Conservation (phyloP, 768 basidiomycete genomes). For the Pleurotus pulmonarius region DNA sequence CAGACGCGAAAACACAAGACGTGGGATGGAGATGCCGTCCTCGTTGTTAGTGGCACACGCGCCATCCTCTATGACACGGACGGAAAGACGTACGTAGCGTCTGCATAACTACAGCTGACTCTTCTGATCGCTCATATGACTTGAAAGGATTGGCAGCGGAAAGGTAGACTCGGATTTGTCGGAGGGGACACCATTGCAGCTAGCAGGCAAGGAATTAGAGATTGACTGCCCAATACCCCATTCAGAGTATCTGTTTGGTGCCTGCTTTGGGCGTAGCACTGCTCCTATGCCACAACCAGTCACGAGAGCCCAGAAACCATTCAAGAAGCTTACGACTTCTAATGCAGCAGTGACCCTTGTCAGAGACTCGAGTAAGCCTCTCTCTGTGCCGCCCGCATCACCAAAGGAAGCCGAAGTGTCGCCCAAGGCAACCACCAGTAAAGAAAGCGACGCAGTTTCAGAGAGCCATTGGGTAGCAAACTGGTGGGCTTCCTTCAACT, state of each 20-base stretch:
- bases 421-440: neutral
- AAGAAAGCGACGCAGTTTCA: slow-evolving; percentile 9
- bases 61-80: slow-evolving; percentile 58
- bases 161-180: slow-evolving; percentile 37
- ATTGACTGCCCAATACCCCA: slow-evolving; percentile 55
- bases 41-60: slow-evolving; percentile 44
- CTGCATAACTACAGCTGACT: neutral
- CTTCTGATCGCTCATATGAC: neutral
- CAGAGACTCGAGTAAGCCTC: too few species aligned
- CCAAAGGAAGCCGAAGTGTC: too few species aligned
- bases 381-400: too few species aligned
- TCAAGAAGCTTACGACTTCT: slow-evolving; percentile 22
- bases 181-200: slow-evolving; percentile 30
- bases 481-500: slow-evolving; percentile 40
- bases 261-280: slow-evolving; percentile 48
- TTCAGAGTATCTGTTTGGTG: slow-evolving; percentile 59
- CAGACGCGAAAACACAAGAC: slow-evolving; percentile 85
- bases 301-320: slow-evolving; percentile 14
- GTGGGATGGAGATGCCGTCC: slow-evolving; percentile 83
- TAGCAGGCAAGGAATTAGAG: slow-evolving; percentile 61
- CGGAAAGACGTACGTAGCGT: slow-evolving; percentile 52
- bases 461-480: slow-evolving; percentile 63
- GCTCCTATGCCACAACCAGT: slow-evolving; percentile 14
- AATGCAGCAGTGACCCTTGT: too few species aligned
- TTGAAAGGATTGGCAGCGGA: neutral